phyloP scores from a whole-genome alignment of 371 early-diverging fungal genomes.

The Coelomomyces lativittatus region DNA sequence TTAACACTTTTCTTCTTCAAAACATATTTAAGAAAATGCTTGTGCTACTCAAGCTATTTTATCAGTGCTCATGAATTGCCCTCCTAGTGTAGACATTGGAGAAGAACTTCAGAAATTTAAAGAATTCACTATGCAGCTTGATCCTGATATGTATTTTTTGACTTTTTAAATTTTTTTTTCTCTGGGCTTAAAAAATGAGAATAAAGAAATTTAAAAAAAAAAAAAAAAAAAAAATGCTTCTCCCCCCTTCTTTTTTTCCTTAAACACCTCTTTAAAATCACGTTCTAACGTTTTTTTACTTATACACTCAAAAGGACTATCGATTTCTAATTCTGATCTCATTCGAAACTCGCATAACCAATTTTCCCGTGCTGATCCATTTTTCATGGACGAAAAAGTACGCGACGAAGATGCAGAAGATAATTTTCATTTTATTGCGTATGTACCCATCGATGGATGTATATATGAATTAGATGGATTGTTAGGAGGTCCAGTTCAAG shows the following conservation, averaged over 20 bases:
- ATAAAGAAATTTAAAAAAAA: no score
- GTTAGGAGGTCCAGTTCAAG: conserved; percentile 45
- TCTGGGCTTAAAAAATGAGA: background rate
- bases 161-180: background rate
- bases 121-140: conserved; percentile 53
- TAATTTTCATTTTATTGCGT: conserved; percentile 71
- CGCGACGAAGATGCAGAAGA: conserved; percentile 47
- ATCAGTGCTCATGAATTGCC: conserved; percentile 58
- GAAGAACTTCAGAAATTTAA: conserved; percentile 53
- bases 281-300: background rate
- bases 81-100: conserved; percentile 47
- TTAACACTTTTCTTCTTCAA: background rate
- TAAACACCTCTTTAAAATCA: background rate
- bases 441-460: conserved; percentile 55
- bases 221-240: no score
- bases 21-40: conserved; percentile 49
- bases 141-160: conserved; percentile 46
- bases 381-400: conserved; percentile 34
- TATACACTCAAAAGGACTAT: conserved; percentile 58
- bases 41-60: conserved; percentile 88
- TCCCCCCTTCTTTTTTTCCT: no score
- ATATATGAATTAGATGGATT: conserved; percentile 78
- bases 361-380: conserved; percentile 58
- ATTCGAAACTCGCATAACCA: conserved; percentile 68
- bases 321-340: conserved; percentile 59